Conservation (phyloP, 495 filamentous ascomycete species). For the Penicillium ochrochloron region DNA sequence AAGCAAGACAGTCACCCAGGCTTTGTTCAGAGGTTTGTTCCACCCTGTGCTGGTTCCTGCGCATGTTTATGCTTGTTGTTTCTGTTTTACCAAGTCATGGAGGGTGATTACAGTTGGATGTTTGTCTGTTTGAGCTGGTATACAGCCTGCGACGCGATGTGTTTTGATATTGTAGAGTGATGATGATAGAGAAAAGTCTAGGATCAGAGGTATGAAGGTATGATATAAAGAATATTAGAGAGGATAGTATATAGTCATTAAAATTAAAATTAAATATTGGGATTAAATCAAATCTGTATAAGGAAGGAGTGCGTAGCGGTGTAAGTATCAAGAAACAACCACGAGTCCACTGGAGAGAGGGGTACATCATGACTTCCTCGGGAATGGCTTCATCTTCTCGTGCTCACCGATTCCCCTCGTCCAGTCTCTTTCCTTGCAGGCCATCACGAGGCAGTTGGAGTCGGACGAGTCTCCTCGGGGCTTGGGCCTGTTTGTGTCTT, state of each 20-base stretch:
- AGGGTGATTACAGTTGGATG: conserved; percentile 2
- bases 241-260: not conserved
- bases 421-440: not conserved
- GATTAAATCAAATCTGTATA: not conserved
- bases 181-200: not conserved
- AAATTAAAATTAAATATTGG: not conserved
- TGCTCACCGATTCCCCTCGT: conserved; percentile 6
- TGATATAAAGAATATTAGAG: not conserved
- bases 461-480: conserved; percentile 26
- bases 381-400: conserved; percentile 1
- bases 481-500: conserved; percentile 28
- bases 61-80: not conserved
- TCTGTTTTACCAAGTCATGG: conserved; percentile 2
- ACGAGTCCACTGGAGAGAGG: not conserved
- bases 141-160: not conserved
- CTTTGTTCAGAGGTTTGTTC: conserved; percentile 8
- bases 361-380: conserved; percentile 20
- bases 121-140: conserved; percentile 1
- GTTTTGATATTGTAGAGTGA: not conserved
- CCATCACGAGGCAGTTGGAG: conserved; percentile 24
- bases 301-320: not conserved
- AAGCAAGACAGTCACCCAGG: conserved; percentile 24
- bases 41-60: not conserved
- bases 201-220: not conserved
- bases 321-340: not conserved